Conservation (phyloP, 2,329 filamentous ascomycete genomes). For the Byssochlamys sp. region DNA sequence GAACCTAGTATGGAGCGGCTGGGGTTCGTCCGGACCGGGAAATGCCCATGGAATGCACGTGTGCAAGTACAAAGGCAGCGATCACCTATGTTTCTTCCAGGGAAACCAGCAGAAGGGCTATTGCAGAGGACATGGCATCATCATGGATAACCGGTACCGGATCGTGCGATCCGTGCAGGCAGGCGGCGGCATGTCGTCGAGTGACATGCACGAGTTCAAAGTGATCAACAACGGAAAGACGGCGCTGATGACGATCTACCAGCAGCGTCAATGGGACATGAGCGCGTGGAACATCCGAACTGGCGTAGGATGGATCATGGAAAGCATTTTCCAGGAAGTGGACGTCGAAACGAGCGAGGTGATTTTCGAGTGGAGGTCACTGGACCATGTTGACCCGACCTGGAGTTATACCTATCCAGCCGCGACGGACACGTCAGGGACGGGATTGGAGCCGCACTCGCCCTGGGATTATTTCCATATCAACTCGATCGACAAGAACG, state of each 20-base stretch:
- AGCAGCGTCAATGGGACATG: slow-evolving; percentile 39
- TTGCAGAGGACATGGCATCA: slow-evolving; percentile 43
- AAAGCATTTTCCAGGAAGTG: slow-evolving; percentile 46
- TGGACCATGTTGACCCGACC: slow-evolving; percentile 42
- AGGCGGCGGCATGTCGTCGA: slow-evolving; percentile 31
- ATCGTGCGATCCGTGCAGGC: slow-evolving; percentile 40
- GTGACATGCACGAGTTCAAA: slow-evolving; percentile 47
- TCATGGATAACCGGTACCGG: slow-evolving; percentile 43
- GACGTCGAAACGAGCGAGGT: slow-evolving; percentile 41
- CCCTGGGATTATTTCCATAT: slow-evolving; percentile 40
- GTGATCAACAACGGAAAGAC: slow-evolving; percentile 36
- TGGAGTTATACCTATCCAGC: slow-evolving; percentile 39
- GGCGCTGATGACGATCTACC: slow-evolving; percentile 34
- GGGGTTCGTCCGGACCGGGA: slow-evolving; percentile 40
- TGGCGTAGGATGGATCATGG: slow-evolving; percentile 43
- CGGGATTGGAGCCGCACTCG: slow-evolving; percentile 36
- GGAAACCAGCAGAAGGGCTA: slow-evolving; percentile 44
- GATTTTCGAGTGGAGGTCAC: slow-evolving; percentile 42
- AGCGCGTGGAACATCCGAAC: slow-evolving; percentile 33
- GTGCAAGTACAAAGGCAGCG: slow-evolving; percentile 39
- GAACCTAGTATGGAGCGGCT: slow-evolving; percentile 44
- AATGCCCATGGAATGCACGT: slow-evolving; percentile 41
- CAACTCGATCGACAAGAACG: slow-evolving; percentile 35
- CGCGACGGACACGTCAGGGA: slow-evolving; percentile 38
- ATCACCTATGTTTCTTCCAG: slow-evolving; percentile 46